A percentile compares a stretch with the other conserved stretches of the same genome.
phyloP scores from a whole-genome alignment of 768 basidiomycete species.

The Leccinum truebloodii region DNA sequence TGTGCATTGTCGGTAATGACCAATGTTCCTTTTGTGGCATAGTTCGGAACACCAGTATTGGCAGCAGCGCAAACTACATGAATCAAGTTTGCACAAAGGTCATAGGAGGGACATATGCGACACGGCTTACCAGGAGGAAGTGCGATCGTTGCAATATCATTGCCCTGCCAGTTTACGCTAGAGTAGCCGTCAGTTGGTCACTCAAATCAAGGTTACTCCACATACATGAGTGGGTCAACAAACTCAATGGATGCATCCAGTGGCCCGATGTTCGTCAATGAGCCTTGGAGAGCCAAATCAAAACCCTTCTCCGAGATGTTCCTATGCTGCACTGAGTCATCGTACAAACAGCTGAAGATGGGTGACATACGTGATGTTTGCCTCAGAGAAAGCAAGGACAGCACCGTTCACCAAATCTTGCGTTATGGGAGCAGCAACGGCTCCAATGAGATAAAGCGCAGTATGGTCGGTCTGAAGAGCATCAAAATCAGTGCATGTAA shows the following conservation, averaged over 20 bases:
- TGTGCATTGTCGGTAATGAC: conserved; percentile 53
- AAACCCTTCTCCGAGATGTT: conserved; percentile 63
- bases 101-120: neutral
- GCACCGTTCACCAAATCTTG: conserved; percentile 65
- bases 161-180: conserved; percentile 65
- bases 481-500: conserved; percentile 3
- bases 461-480: conserved; percentile 56
- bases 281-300: conserved; percentile 57
- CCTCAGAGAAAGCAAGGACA: conserved; percentile 52
- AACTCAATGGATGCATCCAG: conserved; percentile 72
- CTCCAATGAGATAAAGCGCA: conserved; percentile 67
- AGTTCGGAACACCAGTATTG: conserved; percentile 65
- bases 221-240: conserved; percentile 58
- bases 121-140: conserved; percentile 53
- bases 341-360: conserved; percentile 33
- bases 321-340: conserved; percentile 52
- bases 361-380: conserved; percentile 53
- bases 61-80: conserved; percentile 64
- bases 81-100: neutral
- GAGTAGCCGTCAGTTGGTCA: neutral
- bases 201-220: conserved; percentile 1
- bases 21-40: conserved; percentile 50
- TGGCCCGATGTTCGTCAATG: conserved; percentile 63
- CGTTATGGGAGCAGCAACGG: conserved; percentile 64
- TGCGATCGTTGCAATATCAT: conserved; percentile 60